Base-by-base conservation (phyloP, 306 rosid genomes). In the Neltuma alba region DNA sequence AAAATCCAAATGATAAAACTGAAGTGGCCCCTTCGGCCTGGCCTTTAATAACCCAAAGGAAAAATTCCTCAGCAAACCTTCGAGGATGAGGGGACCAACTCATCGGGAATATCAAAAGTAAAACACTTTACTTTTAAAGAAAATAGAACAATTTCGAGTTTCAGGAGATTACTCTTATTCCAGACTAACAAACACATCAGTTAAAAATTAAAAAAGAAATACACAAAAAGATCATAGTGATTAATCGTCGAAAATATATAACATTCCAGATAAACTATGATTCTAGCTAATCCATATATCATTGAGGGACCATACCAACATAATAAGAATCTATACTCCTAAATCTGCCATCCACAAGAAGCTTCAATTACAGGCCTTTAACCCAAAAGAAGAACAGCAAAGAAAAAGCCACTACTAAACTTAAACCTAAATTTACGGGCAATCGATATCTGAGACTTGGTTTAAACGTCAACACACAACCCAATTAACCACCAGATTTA, bases 341-440 rank as follows among this genome's bases (percentile, higher is more conserved):
- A 71, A 60, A 3, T 41, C 50, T 42, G 34, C 54, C 48, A 60
- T 80, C 52, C 70, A 84, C 80, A 79, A 27, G 70, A 25, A 61
- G 27, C 77, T 70, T 70, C 65, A 69, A 33, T 55, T 45, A 44
- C 86, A 83, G 18, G 10, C n/a, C 23, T 5, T 21, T 18, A 9
- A 2, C 7, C 63, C 31, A 57, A 52, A 27, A 8, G 0, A 7
- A 25, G 3, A 14, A 50, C 27, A 23, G 9, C 9, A 48, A 21
- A n/a, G 21, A 2, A 12, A 33, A 27, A 1, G 45, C 38, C 69
- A 58, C 52, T 6, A 30, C 63, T 13, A 78, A 45, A 62, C 27
- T 31, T 0, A 69, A 79, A 44, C 1, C 69, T 79, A 79, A 75
- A 63, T 45, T 37, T 62, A 38, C 15, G 9, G 30, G 47, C 6